Evolutionary conservation across 805 yeast genomes (phyloP).

Genomic region (Sugiyamaella mastotermitis): DNA sequence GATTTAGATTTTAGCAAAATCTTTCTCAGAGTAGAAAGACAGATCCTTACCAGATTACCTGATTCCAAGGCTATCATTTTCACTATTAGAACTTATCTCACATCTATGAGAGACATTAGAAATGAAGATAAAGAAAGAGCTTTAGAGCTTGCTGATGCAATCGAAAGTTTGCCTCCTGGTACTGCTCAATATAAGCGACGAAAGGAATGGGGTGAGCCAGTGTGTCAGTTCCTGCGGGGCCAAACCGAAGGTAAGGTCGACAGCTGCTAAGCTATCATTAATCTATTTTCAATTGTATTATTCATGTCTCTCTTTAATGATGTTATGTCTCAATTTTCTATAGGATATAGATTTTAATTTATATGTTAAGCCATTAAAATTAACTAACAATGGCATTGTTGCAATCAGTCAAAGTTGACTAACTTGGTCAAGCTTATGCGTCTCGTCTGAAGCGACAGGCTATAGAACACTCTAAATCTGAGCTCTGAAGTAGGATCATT

Average conservation of each 20-base stretch:
- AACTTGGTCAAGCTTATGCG: no score
- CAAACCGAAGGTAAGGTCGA: conserved; percentile 21
- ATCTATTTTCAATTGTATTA: no score
- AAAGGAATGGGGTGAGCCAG: conserved; percentile 67
- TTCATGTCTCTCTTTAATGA: no score
- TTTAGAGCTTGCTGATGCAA: conserved; percentile 54
- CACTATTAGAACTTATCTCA: conserved; percentile 50
- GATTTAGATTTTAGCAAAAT: conserved; percentile 34
- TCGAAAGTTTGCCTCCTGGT: conserved; percentile 54
- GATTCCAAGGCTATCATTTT: conserved; percentile 41
- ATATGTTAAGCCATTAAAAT: no score
- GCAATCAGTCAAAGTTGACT: no score
- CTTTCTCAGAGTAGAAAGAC: conserved; percentile 57
- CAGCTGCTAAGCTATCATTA: no score
- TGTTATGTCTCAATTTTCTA: no score
- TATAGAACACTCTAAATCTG: no score
- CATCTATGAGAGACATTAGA: conserved; percentile 45
- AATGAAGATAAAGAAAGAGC: conserved; percentile 42
- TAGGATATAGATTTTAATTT: no score
- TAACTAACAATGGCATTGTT: no score
- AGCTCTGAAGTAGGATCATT: no score
- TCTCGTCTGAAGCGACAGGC: no score
- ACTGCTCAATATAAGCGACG: conserved; percentile 58
- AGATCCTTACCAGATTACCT: conserved; percentile 49
- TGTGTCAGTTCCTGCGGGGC: conserved; percentile 36